Percentiles rank a stretch among this genome's conserved stretches.
These are phyloP conservation scores for Lizonia empirigonia DNA, from an alignment of 2,329 filamentous ascomycete genomes.

Conservation along the genomic window DNA sequence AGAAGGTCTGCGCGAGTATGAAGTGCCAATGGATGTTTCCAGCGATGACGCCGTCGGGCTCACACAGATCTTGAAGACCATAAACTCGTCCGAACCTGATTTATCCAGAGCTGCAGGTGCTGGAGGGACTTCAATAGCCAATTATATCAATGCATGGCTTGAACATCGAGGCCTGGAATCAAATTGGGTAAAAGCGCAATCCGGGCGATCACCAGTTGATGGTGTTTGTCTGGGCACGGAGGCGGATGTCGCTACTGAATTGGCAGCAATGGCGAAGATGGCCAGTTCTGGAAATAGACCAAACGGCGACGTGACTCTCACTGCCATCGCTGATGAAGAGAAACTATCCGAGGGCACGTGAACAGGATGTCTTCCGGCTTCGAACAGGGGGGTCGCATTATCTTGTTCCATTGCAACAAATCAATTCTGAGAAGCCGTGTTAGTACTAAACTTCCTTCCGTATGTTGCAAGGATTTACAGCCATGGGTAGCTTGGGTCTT, in stretches of 20 bases:
- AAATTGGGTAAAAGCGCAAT: conserved; percentile 56
- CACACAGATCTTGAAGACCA: conserved; percentile 54
- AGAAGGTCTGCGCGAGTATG: conserved; percentile 57
- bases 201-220: conserved; percentile 58
- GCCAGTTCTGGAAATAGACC: conserved; percentile 41
- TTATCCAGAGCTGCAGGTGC: conserved; percentile 48
- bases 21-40: background rate
- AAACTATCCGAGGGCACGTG: conserved; percentile 60
- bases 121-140: conserved; percentile 55
- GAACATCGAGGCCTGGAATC: conserved; percentile 58
- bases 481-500: conserved; percentile 61
- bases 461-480: conserved; percentile 55
- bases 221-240: conserved; percentile 61
- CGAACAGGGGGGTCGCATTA: conserved; percentile 70
- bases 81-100: conserved; percentile 58
- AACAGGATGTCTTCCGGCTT: conserved; percentile 73
- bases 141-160: conserved; percentile 51
- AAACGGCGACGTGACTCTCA: conserved; percentile 58
- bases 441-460: conserved; percentile 61
- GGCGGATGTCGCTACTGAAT: conserved; percentile 55
- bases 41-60: conserved; percentile 51
- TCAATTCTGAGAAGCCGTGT: conserved; percentile 57
- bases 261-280: conserved; percentile 47
- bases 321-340: conserved; percentile 62
- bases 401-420: conserved; percentile 63